phyloP scores from a whole-genome alignment of 1,284 basidiomycete species.

The Mycosarcoma mackinlayi region DNA sequence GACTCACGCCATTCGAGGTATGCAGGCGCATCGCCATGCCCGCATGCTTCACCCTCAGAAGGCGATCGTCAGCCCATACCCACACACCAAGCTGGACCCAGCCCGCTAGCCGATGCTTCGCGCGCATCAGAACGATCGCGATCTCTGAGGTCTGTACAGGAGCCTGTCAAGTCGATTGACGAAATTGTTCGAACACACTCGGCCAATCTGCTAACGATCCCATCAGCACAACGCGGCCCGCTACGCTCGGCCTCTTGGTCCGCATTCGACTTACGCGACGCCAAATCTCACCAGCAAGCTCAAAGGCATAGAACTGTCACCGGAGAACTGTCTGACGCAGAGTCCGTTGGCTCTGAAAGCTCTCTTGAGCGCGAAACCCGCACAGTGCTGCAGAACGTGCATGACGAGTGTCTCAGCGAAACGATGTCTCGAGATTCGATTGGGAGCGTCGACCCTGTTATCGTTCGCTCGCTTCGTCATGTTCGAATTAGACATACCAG shows the following conservation, averaged over 20 bases:
- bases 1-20: not conserved
- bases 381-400: conserved; percentile 7
- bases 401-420: not conserved
- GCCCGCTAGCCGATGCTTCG: conserved; percentile 38
- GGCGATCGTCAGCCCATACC: not conserved
- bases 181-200: conserved; percentile 70
- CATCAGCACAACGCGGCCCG: conserved; percentile 47
- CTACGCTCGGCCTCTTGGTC: conserved; percentile 48
- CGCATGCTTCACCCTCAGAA: not conserved
- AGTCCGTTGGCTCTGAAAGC: conserved; percentile 14
- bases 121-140: conserved; percentile 21
- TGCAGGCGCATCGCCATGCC: not conserved
- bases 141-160: conserved; percentile 1
- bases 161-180: conserved; percentile 49
- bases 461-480: not conserved
- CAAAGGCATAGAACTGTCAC: not conserved
- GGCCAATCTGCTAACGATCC: conserved; percentile 52
- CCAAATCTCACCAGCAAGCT: not conserved
- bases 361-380: conserved; percentile 31
- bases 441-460: not conserved
- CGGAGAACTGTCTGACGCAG: conserved; percentile 7
- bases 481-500: not conserved
- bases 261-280: conserved; percentile 37
- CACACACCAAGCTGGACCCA: not conserved
- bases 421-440: conserved; percentile 9